These are phyloP conservation scores for Colletotrichum noveboracense DNA, from an alignment of 2,329 filamentous ascomycete genomes.

Conservation along the genomic window DNA sequence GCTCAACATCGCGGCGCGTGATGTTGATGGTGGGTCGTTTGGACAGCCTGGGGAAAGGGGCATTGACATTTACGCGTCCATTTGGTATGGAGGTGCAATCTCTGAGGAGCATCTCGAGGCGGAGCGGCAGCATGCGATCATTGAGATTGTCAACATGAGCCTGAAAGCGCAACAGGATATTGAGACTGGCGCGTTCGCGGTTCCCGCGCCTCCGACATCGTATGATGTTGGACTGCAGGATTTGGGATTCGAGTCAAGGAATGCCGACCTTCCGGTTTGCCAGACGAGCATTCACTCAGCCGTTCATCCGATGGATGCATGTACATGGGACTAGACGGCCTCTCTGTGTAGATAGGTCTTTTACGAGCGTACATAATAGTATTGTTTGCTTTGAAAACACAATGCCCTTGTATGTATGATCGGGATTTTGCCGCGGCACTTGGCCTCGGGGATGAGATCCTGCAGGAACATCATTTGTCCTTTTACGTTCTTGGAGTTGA, in stretches of 20 bases:
- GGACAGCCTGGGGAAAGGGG: background rate
- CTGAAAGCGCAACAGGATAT: slow-evolving; percentile 23
- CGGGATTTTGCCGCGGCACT: background rate
- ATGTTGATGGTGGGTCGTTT: slow-evolving; percentile 11
- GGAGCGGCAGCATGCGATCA: slow-evolving; percentile 27
- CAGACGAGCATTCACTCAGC: background rate
- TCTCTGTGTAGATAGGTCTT: background rate
- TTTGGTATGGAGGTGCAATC: slow-evolving; percentile 27
- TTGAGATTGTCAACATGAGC: slow-evolving; percentile 26
- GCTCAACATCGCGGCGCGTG: slow-evolving; percentile 26
- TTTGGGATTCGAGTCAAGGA: background rate
- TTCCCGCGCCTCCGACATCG: background rate
- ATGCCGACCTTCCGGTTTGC: background rate
- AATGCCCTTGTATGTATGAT: background rate
- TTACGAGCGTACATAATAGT: background rate
- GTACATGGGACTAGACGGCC: background rate
- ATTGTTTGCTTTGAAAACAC: background rate
- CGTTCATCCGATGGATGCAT: background rate
- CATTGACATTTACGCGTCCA: slow-evolving; percentile 25
- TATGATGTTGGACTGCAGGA: background rate
- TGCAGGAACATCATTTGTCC: background rate
- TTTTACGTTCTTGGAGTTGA: background rate
- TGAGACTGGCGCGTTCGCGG: background rate
- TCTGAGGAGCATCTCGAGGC: slow-evolving; percentile 26
- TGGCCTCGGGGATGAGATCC: background rate